A percentile compares a stretch with the other conserved stretches of the same genome.
phyloP scores from a whole-genome alignment of 148 eudicot genomes.

The Bassia scoparia region DNA sequence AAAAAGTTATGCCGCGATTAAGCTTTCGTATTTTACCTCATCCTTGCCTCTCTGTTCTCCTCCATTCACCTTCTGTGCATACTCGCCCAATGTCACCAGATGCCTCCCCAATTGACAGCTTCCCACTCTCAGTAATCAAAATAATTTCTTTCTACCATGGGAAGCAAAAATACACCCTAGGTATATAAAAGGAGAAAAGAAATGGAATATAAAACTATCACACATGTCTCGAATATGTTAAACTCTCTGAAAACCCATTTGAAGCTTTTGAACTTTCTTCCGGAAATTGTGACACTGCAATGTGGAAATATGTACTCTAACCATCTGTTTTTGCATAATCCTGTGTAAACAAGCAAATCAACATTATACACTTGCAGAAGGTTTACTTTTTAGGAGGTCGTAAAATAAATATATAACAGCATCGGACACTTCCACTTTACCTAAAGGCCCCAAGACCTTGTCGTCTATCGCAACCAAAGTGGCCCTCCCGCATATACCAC shows the following conservation, averaged over 20 bases:
- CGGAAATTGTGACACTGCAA: slow-evolving; percentile 81
- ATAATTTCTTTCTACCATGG: slow-evolving; percentile 22
- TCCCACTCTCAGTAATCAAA: background rate
- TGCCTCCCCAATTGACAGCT: slow-evolving; percentile 6
- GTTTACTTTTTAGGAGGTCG: background rate
- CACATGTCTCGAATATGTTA: slow-evolving; percentile 34
- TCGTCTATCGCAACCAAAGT: slow-evolving; percentile 95
- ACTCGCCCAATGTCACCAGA: slow-evolving; percentile 15
- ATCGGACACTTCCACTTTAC: slow-evolving; percentile 30
- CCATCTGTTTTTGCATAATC: slow-evolving; percentile 99
- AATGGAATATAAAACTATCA: slow-evolving; percentile 18
- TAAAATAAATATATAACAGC: background rate
- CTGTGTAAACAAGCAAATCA: slow-evolving; percentile 27
- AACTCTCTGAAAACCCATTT: slow-evolving; percentile 62
- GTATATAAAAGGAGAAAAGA: slow-evolving; percentile 14
- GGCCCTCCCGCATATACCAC: slow-evolving; percentile 96
- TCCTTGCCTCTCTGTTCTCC: background rate
- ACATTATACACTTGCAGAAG: background rate
- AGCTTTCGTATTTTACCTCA: slow-evolving; percentile 13
- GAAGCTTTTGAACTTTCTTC: slow-evolving; percentile 68
- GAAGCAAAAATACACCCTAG: slow-evolving; percentile 23
- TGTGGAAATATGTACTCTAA: slow-evolving; percentile 96
- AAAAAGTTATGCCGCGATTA: background rate
- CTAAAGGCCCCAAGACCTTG: slow-evolving; percentile 95
- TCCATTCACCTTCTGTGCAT: slow-evolving; percentile 9